Evolutionary conservation across 2,329 filamentous ascomycete species (phyloP), one percentile per base, ranked within the genome.

Genomic region (Zopfia rhizophila): DNA sequence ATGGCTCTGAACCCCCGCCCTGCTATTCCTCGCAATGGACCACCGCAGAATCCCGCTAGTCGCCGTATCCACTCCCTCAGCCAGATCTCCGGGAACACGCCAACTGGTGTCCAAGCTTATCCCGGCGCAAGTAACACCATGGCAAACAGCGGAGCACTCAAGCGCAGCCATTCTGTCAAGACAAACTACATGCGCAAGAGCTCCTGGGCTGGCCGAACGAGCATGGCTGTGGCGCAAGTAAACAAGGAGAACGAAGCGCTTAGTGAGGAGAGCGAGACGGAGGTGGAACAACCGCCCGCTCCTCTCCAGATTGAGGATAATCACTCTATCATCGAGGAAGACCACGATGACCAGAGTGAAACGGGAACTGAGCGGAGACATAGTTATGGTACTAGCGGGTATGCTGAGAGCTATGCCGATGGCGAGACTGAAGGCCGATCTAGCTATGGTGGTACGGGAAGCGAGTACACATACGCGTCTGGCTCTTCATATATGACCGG

Each of bases 1-100:
- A 59, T 78, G 76, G 83, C 62, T 64, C 80, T 73, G 81, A 85
- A 66, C 53, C 68, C 74, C 39, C 70, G 78, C 13, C 71, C 74
- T 25, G 66, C 68, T 19, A 62, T 74, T 8, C 68, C 68, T 35
- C 70, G 74, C 36, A 75, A 72, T 46, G 66, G 68, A n/a, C 59
- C 64, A 13, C 62, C 68, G 18, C 61, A 49, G 22, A 69, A 70
- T 42, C 65, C 72, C 25, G 70, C 73, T 12, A 75, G 75, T 51
- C 83, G 93, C 28, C 86, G 94, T 36, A 97, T 97, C 62, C 82
- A 95, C 48, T 96, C 91, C 38, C 83, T 97, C 24, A 95, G 88
- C 68, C 90, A 97, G 72, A 95, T 97, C 59, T 90, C 85, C 41
- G 86, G 87, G 67, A 93, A 94, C 63, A 78, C 83, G 23, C 78